A percentile compares a stretch with the other conserved stretches of the same genome.
Conservation (phyloP, 2,329 filamentous ascomycete genomes). For the Colletotrichum camelliae region DNA sequence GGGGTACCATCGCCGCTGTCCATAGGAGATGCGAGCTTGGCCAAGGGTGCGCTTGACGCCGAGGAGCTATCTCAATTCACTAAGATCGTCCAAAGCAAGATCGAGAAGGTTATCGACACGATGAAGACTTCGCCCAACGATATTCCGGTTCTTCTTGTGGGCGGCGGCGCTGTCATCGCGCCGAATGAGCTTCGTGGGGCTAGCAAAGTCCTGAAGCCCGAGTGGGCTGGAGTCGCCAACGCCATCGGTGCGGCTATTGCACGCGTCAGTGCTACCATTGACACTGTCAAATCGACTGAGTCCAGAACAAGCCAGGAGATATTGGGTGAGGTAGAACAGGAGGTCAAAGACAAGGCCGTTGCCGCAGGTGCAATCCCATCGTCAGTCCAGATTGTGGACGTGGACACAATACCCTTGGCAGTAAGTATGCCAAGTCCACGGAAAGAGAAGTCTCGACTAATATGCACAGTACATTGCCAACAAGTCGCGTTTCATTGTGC, state of each 20-base stretch:
- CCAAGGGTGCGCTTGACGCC: slow-evolving; percentile 33
- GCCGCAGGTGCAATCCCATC: slow-evolving; percentile 48
- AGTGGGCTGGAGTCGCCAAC: slow-evolving; percentile 65
- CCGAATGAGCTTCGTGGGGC: slow-evolving; percentile 59
- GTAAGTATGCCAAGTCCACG: slow-evolving; percentile 29
- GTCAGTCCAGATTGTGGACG: slow-evolving; percentile 54
- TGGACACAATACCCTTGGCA: slow-evolving; percentile 59
- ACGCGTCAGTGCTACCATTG: slow-evolving; percentile 59
- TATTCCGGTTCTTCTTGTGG: slow-evolving; percentile 65
- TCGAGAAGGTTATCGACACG: slow-evolving; percentile 62
- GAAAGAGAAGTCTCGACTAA: slow-evolving; percentile 6
- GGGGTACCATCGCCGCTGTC: slow-evolving; percentile 22
- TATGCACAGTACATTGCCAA: slow-evolving; percentile 50
- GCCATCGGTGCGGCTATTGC: slow-evolving; percentile 69
- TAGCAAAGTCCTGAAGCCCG: slow-evolving; percentile 59
- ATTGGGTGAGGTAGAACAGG: slow-evolving; percentile 40
- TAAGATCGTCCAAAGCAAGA: slow-evolving; percentile 49
- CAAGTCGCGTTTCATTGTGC: slow-evolving; percentile 62
- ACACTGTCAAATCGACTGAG: slow-evolving; percentile 55
- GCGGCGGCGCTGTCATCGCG: slow-evolving; percentile 65
- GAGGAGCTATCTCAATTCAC: slow-evolving; percentile 43
- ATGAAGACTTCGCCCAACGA: slow-evolving; percentile 69
- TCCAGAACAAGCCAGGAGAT: slow-evolving; percentile 40
- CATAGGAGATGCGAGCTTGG: slow-evolving; percentile 47
- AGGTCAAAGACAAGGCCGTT: slow-evolving; percentile 49